Percentiles rank a stretch among this genome's conserved stretches.
Conservation (phyloP, 2,329 filamentous ascomycete species). For the Apiospora saccharicola region DNA sequence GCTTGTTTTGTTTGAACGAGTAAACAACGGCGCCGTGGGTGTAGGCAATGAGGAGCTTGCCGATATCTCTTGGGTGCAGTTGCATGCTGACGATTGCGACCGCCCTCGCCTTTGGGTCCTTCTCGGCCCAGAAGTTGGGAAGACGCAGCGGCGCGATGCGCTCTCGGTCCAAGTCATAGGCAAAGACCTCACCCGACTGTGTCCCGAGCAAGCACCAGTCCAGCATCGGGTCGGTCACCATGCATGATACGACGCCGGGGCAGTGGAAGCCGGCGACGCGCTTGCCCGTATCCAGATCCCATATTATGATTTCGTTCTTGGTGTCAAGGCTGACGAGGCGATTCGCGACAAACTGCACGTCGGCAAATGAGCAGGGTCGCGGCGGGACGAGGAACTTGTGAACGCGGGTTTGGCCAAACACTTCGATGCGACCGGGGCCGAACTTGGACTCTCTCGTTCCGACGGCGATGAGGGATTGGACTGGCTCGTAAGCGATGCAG, state of each 20-base stretch:
- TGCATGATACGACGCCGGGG: slow-evolving; percentile 75
- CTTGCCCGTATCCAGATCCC: slow-evolving; percentile 76
- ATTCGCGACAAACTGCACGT: slow-evolving; percentile 84
- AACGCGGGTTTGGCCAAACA: slow-evolving; percentile 85
- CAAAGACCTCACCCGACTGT: slow-evolving; percentile 82
- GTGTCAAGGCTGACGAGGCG: slow-evolving; percentile 85
- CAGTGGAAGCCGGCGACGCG: slow-evolving; percentile 75
- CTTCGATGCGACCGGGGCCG: slow-evolving; percentile 85
- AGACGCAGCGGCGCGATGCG: slow-evolving; percentile 78
- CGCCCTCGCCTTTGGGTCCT: slow-evolving; percentile 69
- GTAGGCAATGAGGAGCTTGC: slow-evolving; percentile 91
- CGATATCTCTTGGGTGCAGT: slow-evolving; percentile 91
- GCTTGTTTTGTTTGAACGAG: slow-evolving; percentile 90
- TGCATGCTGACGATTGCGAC: slow-evolving; percentile 76
- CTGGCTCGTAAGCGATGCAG: slow-evolving; percentile 87
- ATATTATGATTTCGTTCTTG: slow-evolving; percentile 85
- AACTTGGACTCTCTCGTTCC: slow-evolving; percentile 89
- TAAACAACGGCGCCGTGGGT: slow-evolving; percentile 87
- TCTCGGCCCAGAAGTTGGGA: slow-evolving; percentile 84
- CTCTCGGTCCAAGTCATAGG: slow-evolving; percentile 91
- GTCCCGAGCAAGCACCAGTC: slow-evolving; percentile 92
- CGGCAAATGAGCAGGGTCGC: slow-evolving; percentile 76
- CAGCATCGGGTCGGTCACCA: slow-evolving; percentile 87
- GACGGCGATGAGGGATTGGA: slow-evolving; percentile 91
- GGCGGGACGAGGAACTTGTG: slow-evolving; percentile 76